Evolutionary conservation across 768 basidiomycete species (phyloP), one percentile per base, ranked within the genome.

Genomic region (Rhizopogon vulgaris): DNA sequence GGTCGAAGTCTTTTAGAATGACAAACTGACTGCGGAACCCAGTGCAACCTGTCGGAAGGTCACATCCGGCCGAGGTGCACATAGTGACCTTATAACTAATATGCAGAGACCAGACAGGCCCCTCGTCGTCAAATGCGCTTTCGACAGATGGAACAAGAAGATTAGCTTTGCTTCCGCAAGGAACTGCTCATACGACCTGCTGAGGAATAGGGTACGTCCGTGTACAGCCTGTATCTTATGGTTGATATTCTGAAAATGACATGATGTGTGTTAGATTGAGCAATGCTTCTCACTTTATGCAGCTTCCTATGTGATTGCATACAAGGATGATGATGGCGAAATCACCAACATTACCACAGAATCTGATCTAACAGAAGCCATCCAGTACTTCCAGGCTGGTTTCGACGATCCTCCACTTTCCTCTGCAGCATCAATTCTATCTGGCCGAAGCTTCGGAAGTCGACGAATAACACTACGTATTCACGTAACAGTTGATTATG

Each of bases 241-340:
- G 34, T 10, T 22, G 3, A 46, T 6, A 46, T 46, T 18, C 18
- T 18, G 17, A 43, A n/a, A 30, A 18, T 43, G 7, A 27, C 45
- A 28, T 46, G 48, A 36, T 52, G 30, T 38, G 38, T 11, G 30
- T 41, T 60, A 95, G 94, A 79, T 96, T 32, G 90, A 91, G 59
- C 85, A 90, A 62, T 85, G 84, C 55, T 96, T 92, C 64, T 78
- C 84, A 1, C 78, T 95, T 22, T 82, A 76, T 39, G 79, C 81
- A 4, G 79, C 81, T 0, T 70, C 82, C 6, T 95, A 87, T 60
- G 73, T 73, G 4, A 84, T 97, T 52, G 75, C 83, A 4, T 96
- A 92, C 71, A 87, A 83, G 59, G 92, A 94, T 61, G 91, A 96
- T 63, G 91, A 94, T 53, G 87, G 85, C 52, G 91, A 93, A 64